phyloP scores from a whole-genome alignment of 164 flowering plant genomes.

The Taxillus chinensis region DNA sequence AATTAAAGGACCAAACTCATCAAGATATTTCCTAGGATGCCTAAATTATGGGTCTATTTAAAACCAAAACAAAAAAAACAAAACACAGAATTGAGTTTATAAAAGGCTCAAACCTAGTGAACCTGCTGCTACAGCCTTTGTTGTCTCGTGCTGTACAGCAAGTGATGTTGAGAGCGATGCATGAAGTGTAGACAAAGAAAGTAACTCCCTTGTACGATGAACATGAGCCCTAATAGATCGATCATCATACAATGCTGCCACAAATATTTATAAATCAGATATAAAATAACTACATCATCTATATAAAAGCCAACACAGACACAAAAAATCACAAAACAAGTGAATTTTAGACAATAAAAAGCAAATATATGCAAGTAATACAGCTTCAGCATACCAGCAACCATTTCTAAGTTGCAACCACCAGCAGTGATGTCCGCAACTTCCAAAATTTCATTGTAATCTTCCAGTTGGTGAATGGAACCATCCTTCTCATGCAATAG shows the following conservation, averaged over 20 bases:
- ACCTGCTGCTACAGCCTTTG: conserved; percentile 39
- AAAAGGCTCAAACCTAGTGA: conserved; percentile 24
- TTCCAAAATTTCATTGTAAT: conserved; percentile 90
- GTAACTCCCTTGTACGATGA: conserved; percentile 81
- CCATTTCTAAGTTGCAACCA: conserved; percentile 89
- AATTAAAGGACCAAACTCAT: conserved; percentile 5
- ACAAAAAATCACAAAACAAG: not conserved
- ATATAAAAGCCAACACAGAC: too few species aligned
- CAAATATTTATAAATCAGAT: conserved; percentile 9
- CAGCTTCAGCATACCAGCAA: conserved; percentile 49
- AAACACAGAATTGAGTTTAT: not conserved
- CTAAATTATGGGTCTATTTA: not conserved
- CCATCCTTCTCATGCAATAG: conserved; percentile 81
- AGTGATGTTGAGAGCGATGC: conserved; percentile 84
- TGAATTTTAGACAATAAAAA: not conserved
- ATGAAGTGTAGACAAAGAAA: conserved; percentile 75
- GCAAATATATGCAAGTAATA: not conserved
- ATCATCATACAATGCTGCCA: conserved; percentile 87
- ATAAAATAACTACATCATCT: too few species aligned
- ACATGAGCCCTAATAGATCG: conserved; percentile 92
- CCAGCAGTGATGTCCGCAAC: conserved; percentile 92
- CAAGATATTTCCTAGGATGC: not conserved
- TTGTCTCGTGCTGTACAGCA: conserved; percentile 68
- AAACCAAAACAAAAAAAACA: not conserved
- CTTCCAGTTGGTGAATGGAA: conserved; percentile 70